phyloP scores from a whole-genome alignment of 2,329 filamentous ascomycete species.

The Rutstroemia sp. region DNA sequence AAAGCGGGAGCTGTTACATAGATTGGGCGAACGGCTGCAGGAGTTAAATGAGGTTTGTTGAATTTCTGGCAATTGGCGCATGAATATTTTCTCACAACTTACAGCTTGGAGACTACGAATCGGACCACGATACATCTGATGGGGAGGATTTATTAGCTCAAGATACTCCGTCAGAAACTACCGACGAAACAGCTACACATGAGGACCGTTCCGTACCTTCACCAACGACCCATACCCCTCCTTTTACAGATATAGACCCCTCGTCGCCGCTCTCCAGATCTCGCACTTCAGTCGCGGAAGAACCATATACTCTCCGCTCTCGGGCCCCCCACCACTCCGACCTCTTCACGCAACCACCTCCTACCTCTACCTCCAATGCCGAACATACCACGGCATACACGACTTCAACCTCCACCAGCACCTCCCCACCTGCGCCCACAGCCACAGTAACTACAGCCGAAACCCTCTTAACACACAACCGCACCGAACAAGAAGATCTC shows the following conservation, averaged over 20 bases:
- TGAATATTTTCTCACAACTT: neutral
- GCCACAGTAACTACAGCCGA: conserved; percentile 55
- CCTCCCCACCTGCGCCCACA: conserved; percentile 44
- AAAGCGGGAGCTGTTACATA: conserved; percentile 60
- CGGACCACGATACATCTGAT: conserved; percentile 33
- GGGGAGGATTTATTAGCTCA: conserved; percentile 50
- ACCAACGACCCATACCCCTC: conserved; percentile 8
- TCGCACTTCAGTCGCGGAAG: neutral
- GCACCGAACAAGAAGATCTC: conserved; percentile 74
- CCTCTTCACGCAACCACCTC: neutral
- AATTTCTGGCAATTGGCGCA: neutral
- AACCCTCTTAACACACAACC: conserved; percentile 67
- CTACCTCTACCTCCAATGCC: neutral
- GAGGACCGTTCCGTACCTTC: conserved; percentile 10
- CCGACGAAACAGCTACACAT: conserved; percentile 10
- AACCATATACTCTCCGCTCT: conserved; percentile 20
- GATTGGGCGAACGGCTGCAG: conserved; percentile 56
- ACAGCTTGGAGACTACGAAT: conserved; percentile 20
- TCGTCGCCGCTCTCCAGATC: neutral
- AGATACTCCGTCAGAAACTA: conserved; percentile 41
- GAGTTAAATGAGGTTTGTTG: conserved; percentile 56
- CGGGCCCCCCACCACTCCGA: conserved; percentile 12
- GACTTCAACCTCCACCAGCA: conserved; percentile 38
- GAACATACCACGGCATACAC: conserved; percentile 15
- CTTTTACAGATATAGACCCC: neutral